phyloP scores from a whole-genome alignment of 495 filamentous ascomycete genomes.

The Polyplosphaeria fusca region DNA sequence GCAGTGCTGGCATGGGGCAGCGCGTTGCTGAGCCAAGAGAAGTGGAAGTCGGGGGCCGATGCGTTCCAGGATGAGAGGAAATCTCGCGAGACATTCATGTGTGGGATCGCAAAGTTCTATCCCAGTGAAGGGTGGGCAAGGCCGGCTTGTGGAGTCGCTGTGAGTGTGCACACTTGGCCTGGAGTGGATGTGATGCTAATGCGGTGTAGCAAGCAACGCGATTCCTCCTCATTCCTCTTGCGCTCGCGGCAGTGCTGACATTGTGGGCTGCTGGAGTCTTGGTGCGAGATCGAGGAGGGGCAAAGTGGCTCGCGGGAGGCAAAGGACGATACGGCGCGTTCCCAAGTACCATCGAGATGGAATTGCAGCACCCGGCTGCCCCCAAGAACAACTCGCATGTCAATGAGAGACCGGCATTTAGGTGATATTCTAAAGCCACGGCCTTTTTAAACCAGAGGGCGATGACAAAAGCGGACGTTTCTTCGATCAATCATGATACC shows the following conservation, averaged over 20 bases:
- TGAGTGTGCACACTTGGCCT: no score
- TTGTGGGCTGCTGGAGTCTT: slow-evolving; percentile 8
- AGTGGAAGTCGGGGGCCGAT: slow-evolving; percentile 9
- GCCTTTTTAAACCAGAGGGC: no score
- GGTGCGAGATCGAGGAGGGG: slow-evolving; percentile 8
- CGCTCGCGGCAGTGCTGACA: slow-evolving; percentile 1
- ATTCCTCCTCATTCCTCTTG: slow-evolving; percentile 18
- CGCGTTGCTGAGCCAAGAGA: slow-evolving; percentile 5
- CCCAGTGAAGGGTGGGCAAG: slow-evolving; percentile 16
- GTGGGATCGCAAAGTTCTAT: slow-evolving; percentile 1
- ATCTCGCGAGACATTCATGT: slow-evolving; percentile 15
- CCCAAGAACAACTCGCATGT: not conserved
- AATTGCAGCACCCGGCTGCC: not conserved
- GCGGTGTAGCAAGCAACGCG: slow-evolving; percentile 19
- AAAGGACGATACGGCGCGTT: slow-evolving; percentile 19
- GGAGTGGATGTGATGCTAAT: no score
- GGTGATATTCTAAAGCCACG: no score
- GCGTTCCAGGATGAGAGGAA: not conserved
- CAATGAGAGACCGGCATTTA: no score
- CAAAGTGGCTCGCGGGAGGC: slow-evolving; percentile 14
- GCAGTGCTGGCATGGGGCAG: slow-evolving; percentile 9
- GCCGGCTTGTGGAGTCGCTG: slow-evolving; percentile 11
- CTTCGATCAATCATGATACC: no score
- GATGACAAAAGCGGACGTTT: no score
- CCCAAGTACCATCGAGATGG: slow-evolving; percentile 8